Base-by-base conservation (phyloP, 2,329 filamentous ascomycete genomes). In the Delphinella strobiligena region DNA sequence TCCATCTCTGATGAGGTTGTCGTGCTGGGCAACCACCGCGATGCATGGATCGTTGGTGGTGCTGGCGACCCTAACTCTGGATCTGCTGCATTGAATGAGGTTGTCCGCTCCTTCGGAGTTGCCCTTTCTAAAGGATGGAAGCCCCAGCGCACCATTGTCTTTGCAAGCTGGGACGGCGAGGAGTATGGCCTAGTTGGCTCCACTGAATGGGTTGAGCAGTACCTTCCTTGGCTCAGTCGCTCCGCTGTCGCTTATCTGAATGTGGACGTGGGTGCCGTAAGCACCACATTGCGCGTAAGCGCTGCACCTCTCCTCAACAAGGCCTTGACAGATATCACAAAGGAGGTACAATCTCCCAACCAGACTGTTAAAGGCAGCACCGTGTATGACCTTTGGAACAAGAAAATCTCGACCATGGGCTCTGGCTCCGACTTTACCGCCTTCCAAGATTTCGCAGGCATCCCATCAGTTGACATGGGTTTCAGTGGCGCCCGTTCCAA, bases 141-240 rank as follows among this genome's bases (percentile, higher is more conserved):
- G 58, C 84, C 91, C 0, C 69, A 87, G 15, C 80, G 89, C 16
- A 96, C 89, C 0, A 85, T 96, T 41, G 84, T 95, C 31, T 89
- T 95, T 54, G 87, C 82, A 0, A 64, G 66, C 41, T 80, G 75
- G 75, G 68, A 73, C 32, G 75, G 74, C 3, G 74, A 75, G 61
- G 87, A 94, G 59, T 93, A 94, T 49, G 85, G 82, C 1, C 70
- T 94, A 4, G 61, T 94, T 11, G 88, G 88, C 4, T 86, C 80
- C 38, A 93, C 88, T 0, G 88, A 94, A 55, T 94, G 87, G 86
- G 85, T 94, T 0, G 87, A 94, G 55, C 85, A 94, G 49, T 85
- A 84, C 51, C 61, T 93, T 0, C 80, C 83, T 0, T 93, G 86
- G 86, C 71, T 94, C 10, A 69, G 71, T 2, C 68, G 69, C 3